Base-by-base conservation (phyloP, 495 filamentous ascomycete genomes). In the Aspergillus ostianus region DNA sequence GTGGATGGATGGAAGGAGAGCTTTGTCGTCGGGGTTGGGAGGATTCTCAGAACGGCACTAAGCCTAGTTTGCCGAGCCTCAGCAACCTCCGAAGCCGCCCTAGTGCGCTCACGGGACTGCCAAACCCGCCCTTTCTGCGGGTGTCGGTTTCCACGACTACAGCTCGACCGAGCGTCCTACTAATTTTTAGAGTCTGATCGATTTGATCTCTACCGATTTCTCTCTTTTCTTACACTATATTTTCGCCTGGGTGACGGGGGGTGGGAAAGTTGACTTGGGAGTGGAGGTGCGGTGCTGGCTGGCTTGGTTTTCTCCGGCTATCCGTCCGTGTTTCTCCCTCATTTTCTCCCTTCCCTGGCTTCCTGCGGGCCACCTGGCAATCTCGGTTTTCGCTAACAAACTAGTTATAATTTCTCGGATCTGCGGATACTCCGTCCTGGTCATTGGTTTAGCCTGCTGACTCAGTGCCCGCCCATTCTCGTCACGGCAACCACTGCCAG, bases 21-120 rank as follows among this genome's bases (percentile, higher is more conserved):
- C 79, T 83, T 82, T 81, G 75, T 79, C 77, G 75, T 77, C 74
- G 74, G 70, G 74, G 78, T 69, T 71, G 70, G 72, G 74, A 70
- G 72, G 74, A 73, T 76, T 77, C 74, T 74, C 70, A 74, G 67
- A 73, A 67, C 74, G 64, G 60, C 74, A 72, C 77, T 80, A 80
- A 72, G 67, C 77, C 73, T 64, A 66, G 70, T 78, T 70, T 68
- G 73, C 72, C 67, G 68, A 69, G 68, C 60, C 62, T 61, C 69
- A 65, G 66, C 65, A 72, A 69, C 68, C 77, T 79, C 75, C 77
- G 77, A 78, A 70, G 73, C 71, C 73, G 75, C 75, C 75, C 77
- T 76, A 73, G 73, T 74, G 70, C 63, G 67, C 47, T 65, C 66
- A 68, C 62, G 62, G 62, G 65, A 64, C 65, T 58, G 56, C 61